phyloP scores from a whole-genome alignment of 2,329 filamentous ascomycete genomes.

The Alternaria sp. region DNA sequence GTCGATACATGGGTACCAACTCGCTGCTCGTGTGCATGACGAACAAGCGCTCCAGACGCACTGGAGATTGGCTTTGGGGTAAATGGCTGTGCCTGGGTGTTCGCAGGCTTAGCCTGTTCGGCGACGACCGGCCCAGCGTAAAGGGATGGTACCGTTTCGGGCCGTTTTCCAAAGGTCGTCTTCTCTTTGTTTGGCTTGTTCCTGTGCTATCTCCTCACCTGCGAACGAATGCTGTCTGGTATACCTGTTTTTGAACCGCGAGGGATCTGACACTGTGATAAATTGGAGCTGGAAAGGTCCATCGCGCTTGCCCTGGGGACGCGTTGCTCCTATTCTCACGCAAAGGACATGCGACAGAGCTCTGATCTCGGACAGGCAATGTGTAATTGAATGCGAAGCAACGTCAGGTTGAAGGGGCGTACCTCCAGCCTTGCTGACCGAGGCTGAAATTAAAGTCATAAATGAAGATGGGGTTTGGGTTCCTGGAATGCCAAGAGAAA shows the following conservation, averaged over 20 bases:
- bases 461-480: not conserved
- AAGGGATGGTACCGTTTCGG: not conserved
- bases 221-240: constrained; percentile 45
- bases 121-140: not conserved
- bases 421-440: not conserved
- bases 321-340: constrained; percentile 20
- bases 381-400: not conserved
- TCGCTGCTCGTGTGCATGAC: not conserved
- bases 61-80: not conserved
- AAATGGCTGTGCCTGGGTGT: not conserved
- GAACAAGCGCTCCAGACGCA: not conserved
- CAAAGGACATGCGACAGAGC: not conserved
- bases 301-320: constrained; percentile 34
- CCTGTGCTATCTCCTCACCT: constrained; percentile 46
- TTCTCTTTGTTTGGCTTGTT: constrained; percentile 25
- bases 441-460: not conserved
- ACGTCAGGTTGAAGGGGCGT: not conserved
- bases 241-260: constrained; percentile 42
- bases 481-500: not conserved
- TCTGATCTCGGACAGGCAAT: not conserved
- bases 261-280: constrained; percentile 43
- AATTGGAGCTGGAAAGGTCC: constrained; percentile 44
- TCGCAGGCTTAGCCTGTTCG: not conserved
- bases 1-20: not conserved
- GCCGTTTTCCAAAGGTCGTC: not conserved